Evolutionary conservation across 2,329 filamentous ascomycete genomes (phyloP), one percentile per base, ranked within the genome.

Genomic region (Epicoccum nigrum): DNA sequence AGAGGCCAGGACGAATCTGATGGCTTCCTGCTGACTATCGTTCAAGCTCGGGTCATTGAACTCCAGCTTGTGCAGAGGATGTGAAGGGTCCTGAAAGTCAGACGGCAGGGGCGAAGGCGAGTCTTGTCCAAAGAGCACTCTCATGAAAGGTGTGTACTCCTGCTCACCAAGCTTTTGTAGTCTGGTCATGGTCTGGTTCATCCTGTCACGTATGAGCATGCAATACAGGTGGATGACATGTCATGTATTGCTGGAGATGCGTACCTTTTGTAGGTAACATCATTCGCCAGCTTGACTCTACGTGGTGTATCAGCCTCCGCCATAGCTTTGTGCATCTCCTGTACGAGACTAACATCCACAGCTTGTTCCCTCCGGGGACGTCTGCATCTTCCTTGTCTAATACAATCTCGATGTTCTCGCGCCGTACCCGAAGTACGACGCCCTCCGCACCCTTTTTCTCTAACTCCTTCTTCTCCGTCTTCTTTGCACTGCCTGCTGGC

Each of bases 1-100:
- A 1, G 89, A 88, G 6, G 87, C 88, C 45, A 99, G 77, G 0
- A 93, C 92, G 68, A 97, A 99, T n/a, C 84, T 76, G 54, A 87
- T 81, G 1, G 84, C 84, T 55, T 85, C 81, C 62, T 84, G 81
- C 59, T 87, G 85, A 12, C 82, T 85, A 43, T 82, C 77, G 45
- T 87, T 87, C 15, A 87, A 68, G 1, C 74, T 78, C 2, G 80
- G 74, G 63, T 86, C 82, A 7, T 77, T 70, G 73, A 84, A 86
- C 25, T 80, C 74, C 3, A 86, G 61, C 1, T 77, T 67, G 30
- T 74, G 75, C 2, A 75, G 61, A 1, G 73, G 71, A 17, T 77
- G 71, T 8, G 63, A 66, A 16, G 69, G 69, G 37, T 70, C 64
- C 12, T 72, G 67, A 23, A 81, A 68, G 46, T 83, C 79, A 7